phyloP scores from a whole-genome alignment of 305 asterid species.

The Rubia tinctorum region DNA sequence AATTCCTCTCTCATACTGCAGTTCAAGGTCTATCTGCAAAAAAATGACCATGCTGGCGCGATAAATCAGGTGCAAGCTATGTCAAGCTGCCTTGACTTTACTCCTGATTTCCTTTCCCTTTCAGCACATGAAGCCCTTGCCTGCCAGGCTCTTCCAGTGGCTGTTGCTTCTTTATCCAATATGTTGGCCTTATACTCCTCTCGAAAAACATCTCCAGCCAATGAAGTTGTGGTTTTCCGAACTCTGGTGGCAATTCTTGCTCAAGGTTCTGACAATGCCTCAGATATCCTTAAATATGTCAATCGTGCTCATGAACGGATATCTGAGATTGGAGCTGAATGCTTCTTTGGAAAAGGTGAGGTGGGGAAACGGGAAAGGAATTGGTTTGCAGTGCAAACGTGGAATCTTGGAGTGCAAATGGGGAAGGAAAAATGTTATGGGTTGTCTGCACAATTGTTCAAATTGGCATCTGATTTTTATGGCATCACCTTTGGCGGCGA shows the following conservation, averaged over 20 bases:
- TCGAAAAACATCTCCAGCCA: constrained; percentile 65
- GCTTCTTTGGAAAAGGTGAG: constrained; percentile 74
- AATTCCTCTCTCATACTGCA: constrained; percentile 37
- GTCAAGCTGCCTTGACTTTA: constrained; percentile 92
- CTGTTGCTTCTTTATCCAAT: constrained; percentile 68
- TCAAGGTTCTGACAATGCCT: constrained; percentile 53
- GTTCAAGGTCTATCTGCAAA: constrained; percentile 86
- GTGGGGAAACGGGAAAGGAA: constrained; percentile 81
- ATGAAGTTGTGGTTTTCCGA: constrained; percentile 80
- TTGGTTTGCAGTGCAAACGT: constrained; percentile 83
- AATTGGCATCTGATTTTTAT: constrained; percentile 74
- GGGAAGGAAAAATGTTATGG: constrained; percentile 63
- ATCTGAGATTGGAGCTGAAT: constrained; percentile 59
- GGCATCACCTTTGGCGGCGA: constrained; percentile 47
- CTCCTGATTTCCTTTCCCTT: constrained; percentile 81
- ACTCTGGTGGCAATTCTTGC: constrained; percentile 62
- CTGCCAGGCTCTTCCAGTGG: constrained; percentile 66
- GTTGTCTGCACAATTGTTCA: constrained; percentile 68
- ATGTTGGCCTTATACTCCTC: constrained; percentile 59
- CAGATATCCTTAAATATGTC: constrained; percentile 66
- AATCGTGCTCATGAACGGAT: constrained; percentile 59
- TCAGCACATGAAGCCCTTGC: constrained; percentile 93
- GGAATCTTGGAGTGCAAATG: constrained; percentile 76
- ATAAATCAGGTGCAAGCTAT: constrained; percentile 82
- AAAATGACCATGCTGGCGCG: constrained; percentile 56